Percentiles rank a stretch among this genome's conserved stretches.
phyloP scores from a whole-genome alignment of 345 rosid genomes.

The Dovyalis caffra region DNA sequence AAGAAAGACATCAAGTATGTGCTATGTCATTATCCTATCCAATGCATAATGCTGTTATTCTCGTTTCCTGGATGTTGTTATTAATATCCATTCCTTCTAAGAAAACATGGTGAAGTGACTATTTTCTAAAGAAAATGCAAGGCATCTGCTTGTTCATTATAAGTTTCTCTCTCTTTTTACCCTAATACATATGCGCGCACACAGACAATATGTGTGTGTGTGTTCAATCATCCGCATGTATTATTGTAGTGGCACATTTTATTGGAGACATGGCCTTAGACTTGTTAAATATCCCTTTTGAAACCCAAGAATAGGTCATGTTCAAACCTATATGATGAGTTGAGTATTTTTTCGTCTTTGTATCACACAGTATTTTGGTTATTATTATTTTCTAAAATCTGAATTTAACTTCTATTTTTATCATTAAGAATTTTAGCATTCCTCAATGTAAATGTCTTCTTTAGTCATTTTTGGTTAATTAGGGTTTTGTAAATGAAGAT shows the following conservation, averaged over 20 bases:
- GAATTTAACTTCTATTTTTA: not conserved
- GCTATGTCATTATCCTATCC: not conserved
- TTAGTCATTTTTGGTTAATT: not conserved
- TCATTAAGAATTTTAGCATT: not conserved
- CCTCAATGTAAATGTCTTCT: not conserved
- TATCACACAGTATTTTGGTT: not conserved
- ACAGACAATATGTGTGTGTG: too few relatives aligned
- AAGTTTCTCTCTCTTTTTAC: not conserved
- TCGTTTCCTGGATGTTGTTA: not conserved
- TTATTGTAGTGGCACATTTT: not conserved
- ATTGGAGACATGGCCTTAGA: not conserved
- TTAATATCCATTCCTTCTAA: not conserved
- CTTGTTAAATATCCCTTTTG: not conserved
- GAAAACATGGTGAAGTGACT: not conserved
- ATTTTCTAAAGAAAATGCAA: not conserved
- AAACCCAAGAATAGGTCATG: not conserved
- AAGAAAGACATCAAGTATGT: slow-evolving; percentile 81
- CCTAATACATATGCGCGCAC: too few relatives aligned
- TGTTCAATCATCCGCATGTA: not conserved
- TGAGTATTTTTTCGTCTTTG: not conserved
- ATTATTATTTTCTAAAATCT: too few relatives aligned
- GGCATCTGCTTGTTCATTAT: not conserved
- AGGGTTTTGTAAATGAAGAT: not conserved
- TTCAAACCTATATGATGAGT: not conserved
- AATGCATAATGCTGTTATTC: not conserved